Percentiles rank a stretch among this genome's conserved stretches.
These are phyloP conservation scores for Pseudoperonospora humuli DNA, from an alignment of 352 stramenopile species.

Conservation along the genomic window DNA sequence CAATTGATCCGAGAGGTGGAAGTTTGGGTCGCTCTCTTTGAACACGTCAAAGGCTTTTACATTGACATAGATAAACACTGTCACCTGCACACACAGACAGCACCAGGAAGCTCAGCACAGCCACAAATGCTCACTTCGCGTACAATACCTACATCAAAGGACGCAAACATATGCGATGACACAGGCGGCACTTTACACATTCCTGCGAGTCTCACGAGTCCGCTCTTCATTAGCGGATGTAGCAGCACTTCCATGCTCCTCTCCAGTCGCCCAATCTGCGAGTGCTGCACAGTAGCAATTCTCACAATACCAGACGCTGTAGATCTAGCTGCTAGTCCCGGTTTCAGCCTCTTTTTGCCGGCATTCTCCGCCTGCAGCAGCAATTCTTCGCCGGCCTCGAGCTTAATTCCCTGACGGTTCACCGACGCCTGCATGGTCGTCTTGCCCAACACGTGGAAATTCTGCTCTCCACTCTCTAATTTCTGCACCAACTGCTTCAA, in stretches of 20 bases:
- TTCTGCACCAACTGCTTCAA: constrained; percentile 30
- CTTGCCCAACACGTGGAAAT: constrained; percentile 41
- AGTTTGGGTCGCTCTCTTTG: constrained; percentile 43
- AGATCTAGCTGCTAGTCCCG: constrained; percentile 7
- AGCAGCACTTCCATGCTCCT: constrained; percentile 51
- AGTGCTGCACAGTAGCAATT: constrained; percentile 36
- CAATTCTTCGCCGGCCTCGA: constrained; percentile 39
- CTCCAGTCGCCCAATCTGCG: constrained; percentile 51
- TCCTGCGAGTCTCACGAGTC: constrained; percentile 35
- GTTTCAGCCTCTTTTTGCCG: constrained; percentile 52
- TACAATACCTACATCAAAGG: constrained; percentile 37
- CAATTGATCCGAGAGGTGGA: constrained; percentile 54
- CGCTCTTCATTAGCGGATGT: constrained; percentile 56
- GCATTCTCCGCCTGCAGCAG: constrained; percentile 62
- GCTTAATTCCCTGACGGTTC: constrained; percentile 32
- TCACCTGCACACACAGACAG: constrained; percentile 20
- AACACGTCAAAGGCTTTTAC: constrained; percentile 58
- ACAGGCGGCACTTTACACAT: constrained; percentile 39
- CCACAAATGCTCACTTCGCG: not conserved
- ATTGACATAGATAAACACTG: constrained; percentile 54
- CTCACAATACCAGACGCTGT: constrained; percentile 40
- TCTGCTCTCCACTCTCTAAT: constrained; percentile 3
- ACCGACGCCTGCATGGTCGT: constrained; percentile 36
- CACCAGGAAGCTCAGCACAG: not conserved
- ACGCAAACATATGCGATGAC: constrained; percentile 55